Evolutionary conservation across 441 rosid species (phyloP), one percentile per base, ranked within the genome.

Genomic region (Aquilaria agallochum): DNA sequence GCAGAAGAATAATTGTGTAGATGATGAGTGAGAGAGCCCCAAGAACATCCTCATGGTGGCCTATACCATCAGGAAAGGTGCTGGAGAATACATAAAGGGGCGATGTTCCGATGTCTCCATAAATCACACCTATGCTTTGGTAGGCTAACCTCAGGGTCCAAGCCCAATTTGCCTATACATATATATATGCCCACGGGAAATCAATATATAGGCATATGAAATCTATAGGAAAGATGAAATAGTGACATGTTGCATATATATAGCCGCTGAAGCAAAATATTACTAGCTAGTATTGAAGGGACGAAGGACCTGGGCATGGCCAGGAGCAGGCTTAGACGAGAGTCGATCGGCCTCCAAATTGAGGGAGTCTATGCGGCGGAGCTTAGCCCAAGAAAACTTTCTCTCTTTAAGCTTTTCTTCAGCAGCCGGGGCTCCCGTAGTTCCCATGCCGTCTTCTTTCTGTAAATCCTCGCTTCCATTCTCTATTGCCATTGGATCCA

Each of bases 81-180:
- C 86, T 80, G 13, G 75, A 45, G 48, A 20, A 86, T 3, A 89
- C 94, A 48, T 92, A 92, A 8, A 92, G 83, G 0, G 98, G 96
- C 0, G 96, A 88, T 3, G 96, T 87, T 50, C 94, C 95, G 0
- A 88, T 81, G 65, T 92, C 96, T 31, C 95, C 90, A 5, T 83
- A 92, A 12, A 87, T 82, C 11, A 88, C 75, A 51, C 95, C 92
- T 1, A 92, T 46, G 76, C 92, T 76, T 48, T 92, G 95, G 64
- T 89, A 84, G 30, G 89, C 91, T 65, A 85, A 68, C 58, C 77
- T 80, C 76, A 92, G 11, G 0, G 88, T 85, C 63, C 53, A 76
- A 42, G 13, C 40, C 98, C 91, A 92, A 31, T 66, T 60, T 12
- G 46, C 14, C 87, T 87, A 68, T 15, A 46, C 27, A 49, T 15